Evolutionary conservation across 2,329 filamentous ascomycete species (phyloP), one percentile per base, ranked within the genome.

Genomic region (Exserohilum turcica): DNA sequence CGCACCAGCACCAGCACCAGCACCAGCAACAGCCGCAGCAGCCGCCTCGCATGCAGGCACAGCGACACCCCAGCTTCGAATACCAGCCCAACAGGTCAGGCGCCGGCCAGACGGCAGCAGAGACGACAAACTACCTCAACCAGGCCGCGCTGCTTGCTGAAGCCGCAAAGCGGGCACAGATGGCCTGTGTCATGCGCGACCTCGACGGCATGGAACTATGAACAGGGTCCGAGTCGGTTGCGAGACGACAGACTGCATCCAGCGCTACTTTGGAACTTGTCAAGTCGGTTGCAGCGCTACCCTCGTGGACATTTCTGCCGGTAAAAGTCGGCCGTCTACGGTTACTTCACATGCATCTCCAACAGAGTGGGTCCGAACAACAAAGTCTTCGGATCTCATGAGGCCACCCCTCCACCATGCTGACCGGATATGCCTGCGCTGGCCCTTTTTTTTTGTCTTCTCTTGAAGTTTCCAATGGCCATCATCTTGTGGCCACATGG

Each of bases 91-190:
- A 72, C 44, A 60, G 73, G 21, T 53, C 68, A 5, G 68, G 64
- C 7, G 68, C 73, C 15, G 74, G 72, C 29, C 55, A 63, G 18
- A 75, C 72, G 2, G 68, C 71, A 43, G 74, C 75, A 33, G 78
- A 79, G 66, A 84, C 83, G 1, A 79, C 80, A 8, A 81, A 80
- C 3, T 92, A 92, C 70, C 82, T 96, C 55, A 86, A 87, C 66
- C 88, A 96, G 74, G 90, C 93, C 68, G 93, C 84, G 53, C 84
- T 97, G 27, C 84, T 97, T 36, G 92, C 92, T 31, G 93, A 97
- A 79, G 93, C 93, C 2, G 93, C 92, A 37, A 96, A 96, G 77
- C 83, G 92, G 36, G 93, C 93, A 8, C 91, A 97, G 76, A 90
- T 97, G 81, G 91, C 91, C 36, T 86, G 92, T 67, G 80, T 97